phyloP scores from a whole-genome alignment of 352 stramenopile species.

The Pythium aristosporum region DNA sequence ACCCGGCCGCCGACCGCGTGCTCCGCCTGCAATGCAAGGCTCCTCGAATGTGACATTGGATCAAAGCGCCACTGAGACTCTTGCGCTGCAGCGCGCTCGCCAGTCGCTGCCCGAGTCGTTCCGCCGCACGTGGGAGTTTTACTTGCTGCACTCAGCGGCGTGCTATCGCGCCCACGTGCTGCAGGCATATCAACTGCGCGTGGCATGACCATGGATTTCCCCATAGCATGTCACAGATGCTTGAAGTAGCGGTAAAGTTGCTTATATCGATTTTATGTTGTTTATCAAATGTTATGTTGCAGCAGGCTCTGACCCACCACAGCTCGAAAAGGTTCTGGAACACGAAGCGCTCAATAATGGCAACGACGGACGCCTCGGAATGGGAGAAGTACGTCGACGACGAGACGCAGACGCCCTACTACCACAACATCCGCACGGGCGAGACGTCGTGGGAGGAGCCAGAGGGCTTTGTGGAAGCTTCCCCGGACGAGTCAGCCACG shows the following conservation, averaged over 20 bases:
- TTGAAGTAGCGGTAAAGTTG: constrained; percentile 11
- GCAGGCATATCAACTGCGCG: constrained; percentile 67
- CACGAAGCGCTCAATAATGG: constrained; percentile 1
- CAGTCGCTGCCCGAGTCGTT: constrained; percentile 72
- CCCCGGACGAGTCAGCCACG: not conserved
- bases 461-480: constrained; percentile 32
- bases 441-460: constrained; percentile 75
- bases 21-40: not conserved
- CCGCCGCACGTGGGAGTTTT: constrained; percentile 87
- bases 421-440: constrained; percentile 70
- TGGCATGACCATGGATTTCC: constrained; percentile 30
- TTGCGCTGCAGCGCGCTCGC: not conserved
- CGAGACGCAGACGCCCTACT: constrained; percentile 55
- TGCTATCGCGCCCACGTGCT: constrained; percentile 75
- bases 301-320: not conserved
- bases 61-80: not conserved
- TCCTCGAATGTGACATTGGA: not conserved
- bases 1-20: constrained; percentile 8
- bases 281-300: constrained; percentile 16
- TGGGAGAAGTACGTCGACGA: constrained; percentile 81
- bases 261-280: constrained; percentile 1
- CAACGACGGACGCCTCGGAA: constrained; percentile 22
- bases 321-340: not conserved
- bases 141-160: constrained; percentile 83
- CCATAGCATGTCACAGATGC: constrained; percentile 20